phyloP scores from a whole-genome alignment of 1,284 basidiomycete genomes.

The Pyrrhoderma noxium region DNA sequence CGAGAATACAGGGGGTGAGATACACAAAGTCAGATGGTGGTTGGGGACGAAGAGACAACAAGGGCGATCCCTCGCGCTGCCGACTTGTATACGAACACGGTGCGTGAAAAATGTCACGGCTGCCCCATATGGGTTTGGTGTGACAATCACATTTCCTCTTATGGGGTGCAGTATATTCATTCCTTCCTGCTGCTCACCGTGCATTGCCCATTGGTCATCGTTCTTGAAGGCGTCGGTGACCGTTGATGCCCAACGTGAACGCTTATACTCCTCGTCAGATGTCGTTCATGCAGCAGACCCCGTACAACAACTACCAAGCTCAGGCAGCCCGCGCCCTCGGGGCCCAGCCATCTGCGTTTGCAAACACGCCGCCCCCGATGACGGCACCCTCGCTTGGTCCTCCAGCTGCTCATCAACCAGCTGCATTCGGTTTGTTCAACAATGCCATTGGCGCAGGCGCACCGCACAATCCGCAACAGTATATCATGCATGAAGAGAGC shows the following conservation, averaged over 20 bases:
- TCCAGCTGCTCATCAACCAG: constrained; percentile 8
- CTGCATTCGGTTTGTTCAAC: constrained; percentile 11
- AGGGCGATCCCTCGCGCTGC: not conserved
- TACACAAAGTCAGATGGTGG: too few relatives aligned
- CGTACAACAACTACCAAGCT: constrained; percentile 10
- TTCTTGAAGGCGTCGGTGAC: not conserved
- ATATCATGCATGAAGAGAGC: constrained; percentile 52
- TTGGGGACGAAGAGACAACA: constrained; percentile 1
- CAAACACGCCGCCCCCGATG: constrained; percentile 18
- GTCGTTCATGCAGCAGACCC: constrained; percentile 16
- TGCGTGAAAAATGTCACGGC: too few relatives aligned
- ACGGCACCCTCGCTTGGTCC: constrained; percentile 13
- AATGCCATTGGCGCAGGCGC: not conserved
- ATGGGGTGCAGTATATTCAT: too few relatives aligned
- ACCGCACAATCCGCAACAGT: constrained; percentile 22
- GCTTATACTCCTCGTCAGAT: constrained; percentile 10
- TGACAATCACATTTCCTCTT: too few relatives aligned
- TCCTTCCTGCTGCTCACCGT: not conserved
- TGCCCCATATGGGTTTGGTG: too few relatives aligned
- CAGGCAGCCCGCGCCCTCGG: constrained; percentile 8
- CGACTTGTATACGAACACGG: not conserved
- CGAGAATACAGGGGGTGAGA: not conserved
- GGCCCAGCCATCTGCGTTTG: constrained; percentile 12
- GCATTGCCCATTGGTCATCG: not conserved
- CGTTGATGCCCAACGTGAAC: not conserved